Conservation (phyloP, 192 early-diverging fungal species). For the Linnemannia elongata region DNA sequence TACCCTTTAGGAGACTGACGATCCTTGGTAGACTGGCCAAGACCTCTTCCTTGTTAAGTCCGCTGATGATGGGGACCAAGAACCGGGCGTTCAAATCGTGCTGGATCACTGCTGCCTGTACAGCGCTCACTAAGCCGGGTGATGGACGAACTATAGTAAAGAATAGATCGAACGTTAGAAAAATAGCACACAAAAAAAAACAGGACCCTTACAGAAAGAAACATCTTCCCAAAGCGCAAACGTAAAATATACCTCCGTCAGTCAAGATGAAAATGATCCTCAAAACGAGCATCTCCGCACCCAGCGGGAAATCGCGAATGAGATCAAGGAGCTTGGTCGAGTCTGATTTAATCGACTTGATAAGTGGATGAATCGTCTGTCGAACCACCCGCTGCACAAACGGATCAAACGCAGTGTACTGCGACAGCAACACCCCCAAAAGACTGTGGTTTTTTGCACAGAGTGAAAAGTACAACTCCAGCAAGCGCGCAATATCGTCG, state of each 20-base stretch:
- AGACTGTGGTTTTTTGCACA: conserved; percentile 80
- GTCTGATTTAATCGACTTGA: conserved; percentile 72
- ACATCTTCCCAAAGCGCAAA: not conserved
- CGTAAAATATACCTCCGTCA: conserved; percentile 63
- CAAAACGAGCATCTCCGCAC: conserved; percentile 77
- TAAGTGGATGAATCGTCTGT: conserved; percentile 72
- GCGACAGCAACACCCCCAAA: conserved; percentile 57
- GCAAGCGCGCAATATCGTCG: conserved; percentile 71
- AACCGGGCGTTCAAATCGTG: conserved; percentile 74
- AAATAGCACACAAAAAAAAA: not conserved
- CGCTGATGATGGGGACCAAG: conserved; percentile 76
- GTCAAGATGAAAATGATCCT: conserved; percentile 73
- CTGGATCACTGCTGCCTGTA: conserved; percentile 64
- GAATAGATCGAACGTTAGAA: conserved; percentile 8
- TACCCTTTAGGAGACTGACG: conserved; percentile 73
- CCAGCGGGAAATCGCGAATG: conserved; percentile 77
- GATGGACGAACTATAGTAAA: conserved; percentile 50
- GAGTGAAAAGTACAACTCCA: conserved; percentile 85
- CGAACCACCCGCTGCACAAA: conserved; percentile 68
- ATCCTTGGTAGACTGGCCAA: conserved; percentile 71
- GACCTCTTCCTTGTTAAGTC: conserved; percentile 73
- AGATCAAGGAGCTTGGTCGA: conserved; percentile 67
- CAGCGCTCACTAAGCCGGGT: conserved; percentile 68
- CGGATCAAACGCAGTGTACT: conserved; percentile 35
- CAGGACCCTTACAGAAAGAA: not conserved